These are phyloP conservation scores for Termitomyces sp. DNA, from an alignment of 768 basidiomycete genomes.

Conservation along the genomic window DNA sequence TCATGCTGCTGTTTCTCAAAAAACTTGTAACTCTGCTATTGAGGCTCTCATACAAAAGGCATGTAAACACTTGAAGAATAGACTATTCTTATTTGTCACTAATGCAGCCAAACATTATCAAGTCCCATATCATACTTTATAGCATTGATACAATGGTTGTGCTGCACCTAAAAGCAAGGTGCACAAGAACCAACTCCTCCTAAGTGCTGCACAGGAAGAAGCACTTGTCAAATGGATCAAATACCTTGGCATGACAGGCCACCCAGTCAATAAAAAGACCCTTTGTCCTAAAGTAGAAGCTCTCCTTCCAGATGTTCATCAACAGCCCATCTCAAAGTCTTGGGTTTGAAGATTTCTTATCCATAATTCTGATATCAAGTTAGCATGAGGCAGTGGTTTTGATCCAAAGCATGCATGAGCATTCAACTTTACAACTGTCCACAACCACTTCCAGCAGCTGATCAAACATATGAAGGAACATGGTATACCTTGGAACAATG, in stretches of 20 bases:
- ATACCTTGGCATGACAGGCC: background rate
- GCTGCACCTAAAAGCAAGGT: too few species aligned
- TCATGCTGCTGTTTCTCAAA: too few species aligned
- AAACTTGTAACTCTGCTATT: too few species aligned
- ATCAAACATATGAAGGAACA: slow-evolving; percentile 14
- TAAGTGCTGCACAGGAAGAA: background rate
- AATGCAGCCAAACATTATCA: too few species aligned
- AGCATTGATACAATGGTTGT: too few species aligned
- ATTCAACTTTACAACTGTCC: slow-evolving; percentile 26
- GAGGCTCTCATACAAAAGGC: too few species aligned
- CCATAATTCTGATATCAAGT: too few species aligned
- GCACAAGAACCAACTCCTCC: background rate
- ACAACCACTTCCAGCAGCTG: slow-evolving; percentile 20
- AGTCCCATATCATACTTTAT: too few species aligned
- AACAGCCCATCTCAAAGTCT: background rate
- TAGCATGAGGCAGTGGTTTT: slow-evolving; percentile 22
- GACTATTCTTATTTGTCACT: too few species aligned
- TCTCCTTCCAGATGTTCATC: background rate
- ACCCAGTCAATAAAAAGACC: background rate
- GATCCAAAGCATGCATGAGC: slow-evolving; percentile 28
- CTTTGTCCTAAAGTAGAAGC: background rate
- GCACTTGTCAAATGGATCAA: background rate
- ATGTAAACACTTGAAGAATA: too few species aligned
- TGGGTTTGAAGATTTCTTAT: background rate
- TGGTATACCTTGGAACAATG: slow-evolving; percentile 23